Evolutionary conservation across 1,139 yeast species (phyloP), one percentile per base, ranked within the genome.

Genomic region (Spencermartinsiella ligniputridi): DNA sequence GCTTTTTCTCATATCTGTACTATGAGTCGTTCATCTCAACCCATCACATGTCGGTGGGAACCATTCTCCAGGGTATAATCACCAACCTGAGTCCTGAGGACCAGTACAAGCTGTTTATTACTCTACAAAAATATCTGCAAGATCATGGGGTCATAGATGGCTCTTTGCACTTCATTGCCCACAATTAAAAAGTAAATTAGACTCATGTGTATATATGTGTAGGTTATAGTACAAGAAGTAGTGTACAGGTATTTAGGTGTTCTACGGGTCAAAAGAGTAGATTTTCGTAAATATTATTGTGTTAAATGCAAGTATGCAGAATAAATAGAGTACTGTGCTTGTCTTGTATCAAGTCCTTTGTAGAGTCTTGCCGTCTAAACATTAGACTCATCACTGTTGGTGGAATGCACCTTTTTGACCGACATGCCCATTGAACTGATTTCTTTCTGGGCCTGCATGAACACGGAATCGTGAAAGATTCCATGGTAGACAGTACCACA

Each of bases 1-100:
- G 98, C 9, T 88, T 96, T 35, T 92, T 92, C 63, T 78, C 94
- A 37, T 90, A 89, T 63, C 74, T 92, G 53, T 92, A 92, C 70
- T 90, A 83, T 64, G 97, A 90, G 66, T 86, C 96, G 1, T 92
- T 92, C 64, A 78, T 92, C 54, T 82, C 95, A 37, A 54, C 57
- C 16, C 72, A 69, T 40, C 83, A 81, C 64, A 73, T 83, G 52
- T 81, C 80, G 50, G 81, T 85, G 48, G 90, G 88, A 33, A 75
- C 83, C 21, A 69, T 90, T 22, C 69, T 90, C 46, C 95, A 90
- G 57, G 69, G 83, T 45, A 84, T 90, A 27, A 77, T 89, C 42
- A 76, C 84, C 58, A 83, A 86, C 57, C 72, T 90, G 55, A 72
- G 80, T 18, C 73, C 76, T 34, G 79, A 75, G 27, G 90, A 89